phyloP scores from a whole-genome alignment of 345 rosid genomes.

The Gossypium anomalum region DNA sequence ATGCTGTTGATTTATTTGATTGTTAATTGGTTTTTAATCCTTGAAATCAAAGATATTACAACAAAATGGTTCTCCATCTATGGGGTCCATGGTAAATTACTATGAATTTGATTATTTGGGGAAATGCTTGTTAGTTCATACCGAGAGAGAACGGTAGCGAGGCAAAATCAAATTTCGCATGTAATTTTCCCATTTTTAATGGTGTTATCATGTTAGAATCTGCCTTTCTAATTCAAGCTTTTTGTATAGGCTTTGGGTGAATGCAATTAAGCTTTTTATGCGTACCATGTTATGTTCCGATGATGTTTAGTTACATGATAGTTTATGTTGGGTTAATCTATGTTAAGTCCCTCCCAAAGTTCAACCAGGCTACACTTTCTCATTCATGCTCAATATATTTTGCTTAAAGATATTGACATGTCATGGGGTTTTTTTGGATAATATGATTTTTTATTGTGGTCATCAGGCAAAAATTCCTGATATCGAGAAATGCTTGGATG shows the following conservation, averaged over 20 bases:
- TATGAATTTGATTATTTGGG: not conserved
- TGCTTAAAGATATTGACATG: not conserved
- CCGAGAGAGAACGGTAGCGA: not conserved
- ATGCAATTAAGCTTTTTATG: not conserved
- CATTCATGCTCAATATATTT: not conserved
- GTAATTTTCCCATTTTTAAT: not conserved
- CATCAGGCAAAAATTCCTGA: slow-evolving; percentile 87
- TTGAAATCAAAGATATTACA: not conserved
- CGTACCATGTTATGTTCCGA: not conserved
- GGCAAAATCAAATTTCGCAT: not conserved
- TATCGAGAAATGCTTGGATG: slow-evolving; percentile 85
- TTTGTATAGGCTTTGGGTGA: not conserved
- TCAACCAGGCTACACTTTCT: not conserved
- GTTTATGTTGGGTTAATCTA: not conserved
- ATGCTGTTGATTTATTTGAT: not conserved
- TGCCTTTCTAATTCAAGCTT: not conserved
- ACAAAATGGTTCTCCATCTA: not conserved
- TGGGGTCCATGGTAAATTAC: not conserved
- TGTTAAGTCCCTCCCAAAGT: not conserved
- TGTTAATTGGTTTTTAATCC: not conserved
- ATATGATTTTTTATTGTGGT: slow-evolving; percentile 15
- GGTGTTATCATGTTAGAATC: not conserved
- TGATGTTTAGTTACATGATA: not conserved
- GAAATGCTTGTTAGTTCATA: not conserved
- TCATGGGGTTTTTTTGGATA: not conserved